Evolutionary conservation across 768 basidiomycete species (phyloP), one percentile per base, ranked within the genome.

Genomic region (Amanita inopinata): DNA sequence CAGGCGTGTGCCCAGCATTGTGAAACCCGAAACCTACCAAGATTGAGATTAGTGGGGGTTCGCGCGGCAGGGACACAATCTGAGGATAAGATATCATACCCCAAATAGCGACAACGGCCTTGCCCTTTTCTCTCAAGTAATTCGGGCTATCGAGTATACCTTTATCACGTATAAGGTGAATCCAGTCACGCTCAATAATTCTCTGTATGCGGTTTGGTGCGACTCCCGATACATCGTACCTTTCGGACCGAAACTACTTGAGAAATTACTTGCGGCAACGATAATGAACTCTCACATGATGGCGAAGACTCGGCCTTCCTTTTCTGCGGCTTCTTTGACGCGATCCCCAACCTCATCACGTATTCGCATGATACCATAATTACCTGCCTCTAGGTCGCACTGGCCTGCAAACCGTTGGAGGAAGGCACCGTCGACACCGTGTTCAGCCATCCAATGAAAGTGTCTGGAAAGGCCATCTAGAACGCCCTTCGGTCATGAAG

Each of bases 211-310:
- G 76, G 42, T 81, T 75, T 4, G 80, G 66, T 17, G 80, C 61
- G n/a, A 89, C 78, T 14, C 84, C 83, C 6, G 83, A 74, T 2
- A 90, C 78, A 56, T 90, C 86, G 55, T 90, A 89, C 85, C 86
- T 88, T 45, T 7, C 19, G 33, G 25, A 28, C 19, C 19, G 27
- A 37, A 14, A 18, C 5, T 22, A 18, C 20, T 15, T 9, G 28
- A 31, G 33, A 32, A 46, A 40, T 23, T 33, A 27, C 17, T 3
- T 3, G 2, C 3, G 5, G 33, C 3, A 14, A 28, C 24, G 6
- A 37, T 15, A 18, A 14, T 31, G n/a, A 30, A 27, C 14, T 23
- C 83, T 53, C 47, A 87, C 88, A 91, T 91, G 48, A 89, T 82
- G 8, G 87, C 81, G 58, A 78, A 90, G 4, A 86, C 85, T 35